phyloP scores from a whole-genome alignment of 768 basidiomycete genomes.

The Paxillus involutus region DNA sequence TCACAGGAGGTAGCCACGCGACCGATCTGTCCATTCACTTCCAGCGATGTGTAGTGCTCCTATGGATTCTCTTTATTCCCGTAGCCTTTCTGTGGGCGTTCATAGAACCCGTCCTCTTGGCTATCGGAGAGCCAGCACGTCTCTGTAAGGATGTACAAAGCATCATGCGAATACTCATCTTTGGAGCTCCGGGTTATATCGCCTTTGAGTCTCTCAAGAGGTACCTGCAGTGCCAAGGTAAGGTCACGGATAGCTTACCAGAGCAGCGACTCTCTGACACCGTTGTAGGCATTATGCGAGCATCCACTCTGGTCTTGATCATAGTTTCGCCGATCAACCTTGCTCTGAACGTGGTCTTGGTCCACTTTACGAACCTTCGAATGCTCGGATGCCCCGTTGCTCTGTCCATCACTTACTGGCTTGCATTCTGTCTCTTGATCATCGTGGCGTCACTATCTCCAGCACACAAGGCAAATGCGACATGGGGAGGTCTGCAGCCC shows the following conservation, averaged over 20 bases:
- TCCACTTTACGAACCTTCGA: conserved; percentile 63
- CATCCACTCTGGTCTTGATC: conserved; percentile 62
- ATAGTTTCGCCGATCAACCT: conserved; percentile 69
- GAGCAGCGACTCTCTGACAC: not conserved
- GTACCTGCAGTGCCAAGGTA: conserved; percentile 79
- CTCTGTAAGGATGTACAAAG: conserved; percentile 62
- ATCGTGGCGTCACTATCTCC: conserved; percentile 50
- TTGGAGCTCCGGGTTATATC: conserved; percentile 72
- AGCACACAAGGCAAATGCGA: conserved; percentile 52
- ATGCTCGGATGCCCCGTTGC: conserved; percentile 68
- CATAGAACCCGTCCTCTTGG: conserved; percentile 59
- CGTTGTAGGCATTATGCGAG: conserved; percentile 67
- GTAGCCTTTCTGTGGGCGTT: conserved; percentile 63
- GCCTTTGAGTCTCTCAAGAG: conserved; percentile 78
- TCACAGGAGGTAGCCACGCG: conserved; percentile 58
- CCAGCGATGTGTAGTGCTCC: conserved; percentile 64
- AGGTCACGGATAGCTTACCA: conserved; percentile 6
- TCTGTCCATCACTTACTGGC: conserved; percentile 68
- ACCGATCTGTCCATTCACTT: conserved; percentile 71
- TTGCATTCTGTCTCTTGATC: conserved; percentile 58
- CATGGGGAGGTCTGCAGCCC: conserved; percentile 62
- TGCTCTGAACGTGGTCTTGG: conserved; percentile 54
- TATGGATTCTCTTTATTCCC: conserved; percentile 66
- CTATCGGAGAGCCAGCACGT: conserved; percentile 56
- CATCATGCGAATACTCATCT: conserved; percentile 62